A percentile compares a stretch with the other conserved stretches of the same genome.
Evolutionary conservation across 2,329 filamentous ascomycete genomes (phyloP).

Genomic region (Ascosphaera acerosa): DNA sequence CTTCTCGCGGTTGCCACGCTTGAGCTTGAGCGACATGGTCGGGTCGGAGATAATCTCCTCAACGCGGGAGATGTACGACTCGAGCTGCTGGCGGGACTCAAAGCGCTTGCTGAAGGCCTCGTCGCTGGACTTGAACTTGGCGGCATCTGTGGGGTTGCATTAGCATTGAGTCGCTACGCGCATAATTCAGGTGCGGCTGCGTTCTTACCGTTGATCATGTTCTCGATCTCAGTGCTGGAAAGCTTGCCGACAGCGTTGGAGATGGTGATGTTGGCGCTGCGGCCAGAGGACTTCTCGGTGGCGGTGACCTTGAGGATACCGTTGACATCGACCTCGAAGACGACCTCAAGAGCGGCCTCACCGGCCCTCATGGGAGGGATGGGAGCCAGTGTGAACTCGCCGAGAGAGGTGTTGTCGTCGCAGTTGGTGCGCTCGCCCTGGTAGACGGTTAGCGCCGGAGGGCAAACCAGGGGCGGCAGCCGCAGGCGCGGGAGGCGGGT

Average conservation of each 20-base stretch:
- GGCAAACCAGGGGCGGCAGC: conserved; percentile 61
- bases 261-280: conserved; percentile 98
- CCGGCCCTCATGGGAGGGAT: conserved; percentile 72
- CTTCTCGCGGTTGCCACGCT: conserved; percentile 99
- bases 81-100: conserved; percentile 95
- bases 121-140: conserved; percentile 96
- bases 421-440: conserved; percentile 97
- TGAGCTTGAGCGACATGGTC: conserved; percentile 84
- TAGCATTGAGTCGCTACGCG: too few species aligned
- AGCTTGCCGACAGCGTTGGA: conserved; percentile 99
- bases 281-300: conserved; percentile 95
- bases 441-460: conserved; percentile 70
- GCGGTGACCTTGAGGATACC: conserved; percentile 99
- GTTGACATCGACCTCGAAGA: conserved; percentile 99
- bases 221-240: conserved; percentile 80
- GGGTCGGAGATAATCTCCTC: conserved; percentile 98
- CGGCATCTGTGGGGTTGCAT: conserved; percentile 64
- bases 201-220: conserved; percentile 61
- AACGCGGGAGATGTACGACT: conserved; percentile 94
- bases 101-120: conserved; percentile 99
- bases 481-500: conserved; percentile 38
- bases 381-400: conserved; percentile 88
- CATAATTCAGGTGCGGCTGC: conserved; percentile 6
- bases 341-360: conserved; percentile 87
- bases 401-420: conserved; percentile 91